Evolutionary conservation across 495 filamentous ascomycete species (phyloP), one percentile per base, ranked within the genome.

Genomic region (Neurospora discreta): DNA sequence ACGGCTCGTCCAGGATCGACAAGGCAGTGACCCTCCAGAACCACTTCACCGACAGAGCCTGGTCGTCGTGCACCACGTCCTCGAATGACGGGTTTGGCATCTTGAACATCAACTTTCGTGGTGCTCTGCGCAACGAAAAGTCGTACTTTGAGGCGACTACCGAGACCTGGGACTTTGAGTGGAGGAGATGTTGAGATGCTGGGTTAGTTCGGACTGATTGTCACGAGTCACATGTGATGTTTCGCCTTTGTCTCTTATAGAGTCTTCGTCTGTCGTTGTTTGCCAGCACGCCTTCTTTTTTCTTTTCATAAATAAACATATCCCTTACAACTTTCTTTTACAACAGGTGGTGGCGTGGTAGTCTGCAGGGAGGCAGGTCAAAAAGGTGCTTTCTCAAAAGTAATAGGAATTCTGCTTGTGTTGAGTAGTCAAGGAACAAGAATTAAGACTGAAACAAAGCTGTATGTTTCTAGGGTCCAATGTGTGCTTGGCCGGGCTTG

Each of bases 61-160:
- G 80, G 80, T 83, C 81, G 39, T 76, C 76, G 8, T 84, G 82
- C 79, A 78, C 76, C n/a, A 76, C 75, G 39, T 42, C 69, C 71
- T 65, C 23, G 2, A 40, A 65, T 39, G 68, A 71, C 41, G 81
- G 82, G 23, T 76, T 74, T 73, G 82, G 82, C 18, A 80, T 84
- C 71, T 73, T 84, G 52, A 82, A 84, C 71, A 75, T 84, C 78
- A 84, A 84, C 75, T 84, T 83, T 78, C 80, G 82, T 71, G 80
- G 79, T 69, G 80, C 76, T 7, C 78, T 84, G 9, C 73, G 52
- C 69, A 76, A 80, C 68, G 79, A 78, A 44, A 80, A 78, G 73
- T 80, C 75, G 0, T 79, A 77, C 68, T 84, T 84, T 69, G 81
- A 81, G 75, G 82, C 80, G 52, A 69, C 76, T 68, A 73, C 73